A percentile compares a stretch with the other conserved stretches of the same genome.
Evolutionary conservation across 2,329 filamentous ascomycete species (phyloP).

Genomic region (Fusarium mundagurra): DNA sequence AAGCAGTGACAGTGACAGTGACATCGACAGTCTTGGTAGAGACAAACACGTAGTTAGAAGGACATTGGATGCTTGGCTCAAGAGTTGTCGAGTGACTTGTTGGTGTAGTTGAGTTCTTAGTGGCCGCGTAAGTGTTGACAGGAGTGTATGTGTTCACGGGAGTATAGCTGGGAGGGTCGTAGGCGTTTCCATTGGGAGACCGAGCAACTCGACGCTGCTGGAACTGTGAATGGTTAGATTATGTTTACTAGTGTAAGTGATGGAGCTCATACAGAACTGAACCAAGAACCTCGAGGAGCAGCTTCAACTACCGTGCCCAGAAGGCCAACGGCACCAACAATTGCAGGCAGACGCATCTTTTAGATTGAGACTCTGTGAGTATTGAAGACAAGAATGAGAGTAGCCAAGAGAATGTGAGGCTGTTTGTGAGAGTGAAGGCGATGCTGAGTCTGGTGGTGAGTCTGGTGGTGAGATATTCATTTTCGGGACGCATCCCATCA

Average conservation of each 20-base stretch:
- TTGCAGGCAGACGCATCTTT: conserved; percentile 39
- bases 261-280: conserved; percentile 24
- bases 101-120: conserved; percentile 27
- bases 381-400: neutral
- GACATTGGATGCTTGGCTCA: conserved; percentile 32
- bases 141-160: conserved; percentile 6
- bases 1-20: conserved; percentile 48
- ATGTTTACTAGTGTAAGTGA: neutral
- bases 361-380: neutral
- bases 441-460: conserved; percentile 40
- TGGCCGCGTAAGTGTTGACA: neutral
- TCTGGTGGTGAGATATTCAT: conserved; percentile 28
- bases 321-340: conserved; percentile 43
- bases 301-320: conserved; percentile 41
- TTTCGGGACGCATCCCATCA: conserved; percentile 12
- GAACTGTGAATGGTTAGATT: conserved; percentile 20
- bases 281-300: conserved; percentile 34
- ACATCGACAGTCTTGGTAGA: conserved; percentile 48
- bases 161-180: conserved; percentile 16
- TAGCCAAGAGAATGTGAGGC: conserved; percentile 25
- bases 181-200: neutral
- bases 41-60: conserved; percentile 38
- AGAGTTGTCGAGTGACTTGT: conserved; percentile 14
- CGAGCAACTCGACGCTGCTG: conserved; percentile 7
- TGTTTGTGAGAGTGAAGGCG: conserved; percentile 5